Percentiles rank a stretch among this genome's conserved stretches.
These are phyloP conservation scores for Ogataea thermomethanolica DNA, from an alignment of 805 yeast genomes.

Conservation along the genomic window DNA sequence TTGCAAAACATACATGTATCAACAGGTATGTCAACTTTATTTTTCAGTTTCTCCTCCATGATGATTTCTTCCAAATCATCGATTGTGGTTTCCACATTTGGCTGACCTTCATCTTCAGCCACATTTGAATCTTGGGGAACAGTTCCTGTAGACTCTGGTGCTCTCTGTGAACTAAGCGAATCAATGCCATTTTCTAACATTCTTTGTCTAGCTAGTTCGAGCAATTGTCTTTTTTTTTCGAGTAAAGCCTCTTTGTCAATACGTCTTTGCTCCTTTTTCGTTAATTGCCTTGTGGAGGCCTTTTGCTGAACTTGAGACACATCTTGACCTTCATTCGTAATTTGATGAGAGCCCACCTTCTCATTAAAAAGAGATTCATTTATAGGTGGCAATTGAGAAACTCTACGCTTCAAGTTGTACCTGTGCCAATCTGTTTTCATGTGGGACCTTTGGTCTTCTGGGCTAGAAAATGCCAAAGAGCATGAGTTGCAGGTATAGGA, in stretches of 20 bases:
- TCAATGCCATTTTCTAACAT: constrained; percentile 27
- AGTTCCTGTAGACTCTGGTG: no score
- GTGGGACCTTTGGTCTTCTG: constrained; percentile 86
- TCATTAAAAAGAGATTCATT: constrained; percentile 27
- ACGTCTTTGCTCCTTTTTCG: constrained; percentile 50
- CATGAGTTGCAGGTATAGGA: constrained; percentile 81
- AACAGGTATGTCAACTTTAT: constrained; percentile 45
- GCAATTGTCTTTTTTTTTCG: constrained; percentile 45
- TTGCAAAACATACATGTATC: constrained; percentile 51
- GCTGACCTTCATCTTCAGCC: constrained; percentile 7
- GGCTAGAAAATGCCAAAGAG: constrained; percentile 69
- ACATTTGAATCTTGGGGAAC: constrained; percentile 23
- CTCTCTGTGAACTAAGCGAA: no score
- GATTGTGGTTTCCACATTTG: constrained; percentile 23
- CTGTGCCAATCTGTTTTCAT: constrained; percentile 99
- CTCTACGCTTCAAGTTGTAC: constrained; percentile 89
- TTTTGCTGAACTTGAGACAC: no score
- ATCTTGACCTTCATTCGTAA: constrained; percentile 28
- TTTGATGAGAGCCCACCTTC: constrained; percentile 24
- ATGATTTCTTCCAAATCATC: constrained; percentile 32
- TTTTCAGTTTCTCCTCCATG: constrained; percentile 42
- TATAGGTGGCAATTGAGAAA: constrained; percentile 76
- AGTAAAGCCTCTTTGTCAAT: constrained; percentile 47
- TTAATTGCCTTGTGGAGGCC: constrained; percentile 22
- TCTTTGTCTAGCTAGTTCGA: constrained; percentile 44